Conservation (phyloP, 2,329 filamentous ascomycete genomes). For the Cladosporium sp. region DNA sequence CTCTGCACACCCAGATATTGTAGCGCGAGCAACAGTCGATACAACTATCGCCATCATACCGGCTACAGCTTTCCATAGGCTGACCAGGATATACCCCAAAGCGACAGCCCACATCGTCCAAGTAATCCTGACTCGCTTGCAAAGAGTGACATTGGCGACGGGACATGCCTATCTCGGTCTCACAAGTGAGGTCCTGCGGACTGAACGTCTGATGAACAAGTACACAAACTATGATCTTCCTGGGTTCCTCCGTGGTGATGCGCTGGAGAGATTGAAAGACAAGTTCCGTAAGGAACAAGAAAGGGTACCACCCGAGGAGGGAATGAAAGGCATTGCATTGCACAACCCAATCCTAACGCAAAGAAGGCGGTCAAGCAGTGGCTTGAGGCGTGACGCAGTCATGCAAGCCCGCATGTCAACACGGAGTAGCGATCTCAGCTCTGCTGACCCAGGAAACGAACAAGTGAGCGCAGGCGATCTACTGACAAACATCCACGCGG, state of each 20-base stretch:
- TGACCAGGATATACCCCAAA: conserved; percentile 93
- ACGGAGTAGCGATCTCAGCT: conserved; percentile 28
- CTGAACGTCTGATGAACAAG: conserved; percentile 89
- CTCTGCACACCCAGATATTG: conserved; percentile 93
- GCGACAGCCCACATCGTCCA: conserved; percentile 97
- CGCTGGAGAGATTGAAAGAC: conserved; percentile 82
- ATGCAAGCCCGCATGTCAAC: conserved; percentile 63
- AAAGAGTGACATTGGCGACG: conserved; percentile 90
- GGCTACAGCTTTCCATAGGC: conserved; percentile 86
- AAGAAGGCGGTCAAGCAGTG: conserved; percentile 70
- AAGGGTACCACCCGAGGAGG: conserved; percentile 76
- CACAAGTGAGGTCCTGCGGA: conserved; percentile 86
- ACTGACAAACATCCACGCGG: conserved; percentile 73
- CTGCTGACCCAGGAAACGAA: conserved; percentile 29
- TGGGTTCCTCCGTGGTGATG: conserved; percentile 82
- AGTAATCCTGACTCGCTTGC: conserved; percentile 90
- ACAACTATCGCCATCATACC: conserved; percentile 99
- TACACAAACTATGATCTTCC: conserved; percentile 91
- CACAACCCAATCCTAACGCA: conserved; percentile 74
- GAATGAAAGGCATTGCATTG: conserved; percentile 88
- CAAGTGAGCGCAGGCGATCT: conserved; percentile 64
- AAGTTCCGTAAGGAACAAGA: conserved; percentile 82
- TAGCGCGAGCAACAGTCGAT: conserved; percentile 92
- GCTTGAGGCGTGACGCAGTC: conserved; percentile 76
- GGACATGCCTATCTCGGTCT: conserved; percentile 93